Percentiles rank a stretch among this genome's conserved stretches.
phyloP scores from a whole-genome alignment of 352 stramenopile species.

The Phytopythium vexans region DNA sequence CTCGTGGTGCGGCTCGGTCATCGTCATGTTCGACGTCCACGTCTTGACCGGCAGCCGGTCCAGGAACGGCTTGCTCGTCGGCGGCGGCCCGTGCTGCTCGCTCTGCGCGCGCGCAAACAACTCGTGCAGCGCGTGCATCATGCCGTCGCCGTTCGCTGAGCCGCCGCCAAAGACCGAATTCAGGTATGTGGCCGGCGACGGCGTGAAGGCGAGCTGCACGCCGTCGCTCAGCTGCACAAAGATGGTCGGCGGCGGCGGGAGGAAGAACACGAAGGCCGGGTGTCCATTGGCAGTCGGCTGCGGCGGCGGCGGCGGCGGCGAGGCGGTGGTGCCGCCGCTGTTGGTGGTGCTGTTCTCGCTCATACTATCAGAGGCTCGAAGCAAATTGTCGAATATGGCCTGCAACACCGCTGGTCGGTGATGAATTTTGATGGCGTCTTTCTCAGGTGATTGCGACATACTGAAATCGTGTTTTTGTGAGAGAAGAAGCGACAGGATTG shows the following conservation, averaged over 20 bases:
- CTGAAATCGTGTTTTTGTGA: neutral
- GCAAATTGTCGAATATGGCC: constrained; percentile 24
- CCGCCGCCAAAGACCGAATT: constrained; percentile 34
- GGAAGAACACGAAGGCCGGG: constrained; percentile 41
- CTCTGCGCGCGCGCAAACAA: constrained; percentile 60
- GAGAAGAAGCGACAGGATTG: constrained; percentile 10
- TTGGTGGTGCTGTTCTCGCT: constrained; percentile 12
- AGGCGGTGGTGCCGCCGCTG: constrained; percentile 14
- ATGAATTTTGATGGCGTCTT: no score
- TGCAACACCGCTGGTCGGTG: no score
- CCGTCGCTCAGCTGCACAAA: constrained; percentile 61
- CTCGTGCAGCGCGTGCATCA: constrained; percentile 52
- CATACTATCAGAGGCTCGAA: constrained; percentile 14
- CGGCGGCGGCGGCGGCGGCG: constrained; percentile 3
- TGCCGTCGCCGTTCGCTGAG: constrained; percentile 18
- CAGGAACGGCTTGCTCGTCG: constrained; percentile 67
- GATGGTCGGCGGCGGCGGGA: constrained; percentile 57
- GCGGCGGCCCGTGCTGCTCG: constrained; percentile 59
- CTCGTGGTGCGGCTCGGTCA: constrained; percentile 50
- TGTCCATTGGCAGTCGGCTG: constrained; percentile 6
- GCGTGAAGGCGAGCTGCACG: constrained; percentile 41
- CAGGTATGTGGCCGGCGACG: constrained; percentile 33
- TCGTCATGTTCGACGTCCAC: constrained; percentile 38
- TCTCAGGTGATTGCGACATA: no score
- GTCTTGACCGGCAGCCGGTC: constrained; percentile 62